Evolutionary conservation across 2,329 filamentous ascomycete species (phyloP), one percentile per base, ranked within the genome.

Genomic region (Macrophomina pseudophaseolina): DNA sequence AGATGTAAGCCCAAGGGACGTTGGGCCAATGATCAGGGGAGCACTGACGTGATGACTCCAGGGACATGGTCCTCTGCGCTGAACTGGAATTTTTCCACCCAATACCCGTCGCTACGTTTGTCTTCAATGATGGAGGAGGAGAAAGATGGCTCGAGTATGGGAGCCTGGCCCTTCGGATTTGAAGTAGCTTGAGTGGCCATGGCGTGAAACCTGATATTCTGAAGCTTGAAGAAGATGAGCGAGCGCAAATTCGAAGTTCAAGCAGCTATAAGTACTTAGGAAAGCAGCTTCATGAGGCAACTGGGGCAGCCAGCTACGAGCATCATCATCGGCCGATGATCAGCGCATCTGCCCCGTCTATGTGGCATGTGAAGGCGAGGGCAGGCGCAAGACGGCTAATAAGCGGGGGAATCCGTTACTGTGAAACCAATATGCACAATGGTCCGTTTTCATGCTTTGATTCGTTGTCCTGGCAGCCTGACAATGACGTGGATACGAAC

Each of bases 1-100:
- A 12, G 38, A 12, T 14, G 16, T 33, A 23, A 38, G 30, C 8
- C 30, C 30, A n/a, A 56, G 12, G 12, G 11, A 16, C 11, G 11
- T 8, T 38, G 35, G 3, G 38, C 14, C 28, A 23, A 18, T 14
- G 5, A 9, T 44, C 14, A 40, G 3, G 14, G 14, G 42, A 44
- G 42, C 16, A 35, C 52, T 33, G 42, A 64, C 60, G 60, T 51
- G 28, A 64, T 64, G 60, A 64, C 30, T 1, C 60, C 60, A 23
- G 60, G 44, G 8, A 52, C 60, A 52, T 18, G 60, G 32, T 64
- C 60, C 12, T 64, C 44, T 16, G 5, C 16, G 28, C n/a, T 23
- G 44, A 64, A 64, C 14, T 64, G 42, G 23, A 64, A 64, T 7
- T 12, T 35, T 23, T 64, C 60, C 6, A 64, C 60, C 60, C 60